Percentiles rank a stretch among this genome's conserved stretches.
Evolutionary conservation across 2,329 filamentous ascomycete species (phyloP).

Genomic region (Colletotrichum tanaceti): DNA sequence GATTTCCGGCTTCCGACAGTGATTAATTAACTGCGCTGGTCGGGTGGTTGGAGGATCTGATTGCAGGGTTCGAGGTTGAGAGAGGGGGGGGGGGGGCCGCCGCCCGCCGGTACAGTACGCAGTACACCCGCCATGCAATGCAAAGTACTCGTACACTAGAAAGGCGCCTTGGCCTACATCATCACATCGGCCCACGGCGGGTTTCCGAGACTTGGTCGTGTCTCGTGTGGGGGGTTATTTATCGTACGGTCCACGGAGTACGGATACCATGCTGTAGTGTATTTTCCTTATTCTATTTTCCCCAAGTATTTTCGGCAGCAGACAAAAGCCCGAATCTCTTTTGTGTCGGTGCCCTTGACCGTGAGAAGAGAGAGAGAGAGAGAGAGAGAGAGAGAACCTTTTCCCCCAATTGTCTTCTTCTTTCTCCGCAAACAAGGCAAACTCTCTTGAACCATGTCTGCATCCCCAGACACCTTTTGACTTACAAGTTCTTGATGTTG

Average conservation of each 20-base stretch:
- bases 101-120: too few relatives aligned
- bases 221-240: too few relatives aligned
- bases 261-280: too few relatives aligned
- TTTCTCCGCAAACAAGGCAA: not conserved
- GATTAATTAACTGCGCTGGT: conserved; percentile 7
- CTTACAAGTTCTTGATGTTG: too few relatives aligned
- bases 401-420: not conserved
- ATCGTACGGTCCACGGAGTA: too few relatives aligned
- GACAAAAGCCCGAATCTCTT: not conserved
- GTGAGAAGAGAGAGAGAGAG: too few relatives aligned
- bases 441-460: not conserved
- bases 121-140: conserved; percentile 24
- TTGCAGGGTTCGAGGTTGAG: not conserved
- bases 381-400: conserved; percentile 11
- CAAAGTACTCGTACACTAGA: too few relatives aligned
- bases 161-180: conserved; percentile 33
- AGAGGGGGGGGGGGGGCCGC: too few relatives aligned
- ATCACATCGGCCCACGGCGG: conserved; percentile 15
- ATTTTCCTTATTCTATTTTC: not conserved
- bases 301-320: too few relatives aligned
- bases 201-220: not conserved
- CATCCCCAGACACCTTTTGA: not conserved
- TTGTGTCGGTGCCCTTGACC: not conserved
- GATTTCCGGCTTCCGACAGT: conserved; percentile 2
- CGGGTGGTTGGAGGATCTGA: conserved; percentile 8